A percentile compares a stretch with the other conserved stretches of the same genome.
Evolutionary conservation across 2,329 filamentous ascomycete species (phyloP).

Genomic region (Pezizomycotina sp.): DNA sequence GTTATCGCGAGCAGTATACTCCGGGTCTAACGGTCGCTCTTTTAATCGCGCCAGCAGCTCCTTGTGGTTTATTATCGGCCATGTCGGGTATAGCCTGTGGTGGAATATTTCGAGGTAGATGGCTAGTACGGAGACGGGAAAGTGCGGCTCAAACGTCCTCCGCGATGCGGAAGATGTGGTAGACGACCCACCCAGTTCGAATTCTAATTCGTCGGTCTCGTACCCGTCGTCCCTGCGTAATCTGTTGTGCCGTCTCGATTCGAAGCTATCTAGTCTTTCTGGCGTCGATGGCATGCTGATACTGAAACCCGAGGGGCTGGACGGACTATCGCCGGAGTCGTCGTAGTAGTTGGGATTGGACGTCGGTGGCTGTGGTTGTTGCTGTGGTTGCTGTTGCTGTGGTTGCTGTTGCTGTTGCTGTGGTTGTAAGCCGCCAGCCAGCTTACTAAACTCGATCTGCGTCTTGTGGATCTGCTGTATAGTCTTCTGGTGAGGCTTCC

Average conservation of each 20-base stretch:
- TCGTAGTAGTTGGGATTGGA: no score
- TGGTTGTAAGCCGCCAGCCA: no score
- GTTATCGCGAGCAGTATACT: constrained; percentile 13
- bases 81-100: constrained; percentile 15
- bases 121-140: constrained; percentile 10
- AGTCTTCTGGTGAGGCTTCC: constrained; percentile 34
- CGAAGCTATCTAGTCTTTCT: no score
- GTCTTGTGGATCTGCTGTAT: constrained; percentile 31
- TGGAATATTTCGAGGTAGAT: constrained; percentile 18
- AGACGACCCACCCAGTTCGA: constrained; percentile 10
- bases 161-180: no score
- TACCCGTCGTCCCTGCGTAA: no score
- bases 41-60: constrained; percentile 7
- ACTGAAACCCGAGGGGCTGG: no score
- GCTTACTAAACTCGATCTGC: constrained; percentile 24
- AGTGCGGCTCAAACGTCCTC: no score
- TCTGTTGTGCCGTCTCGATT: constrained; percentile 4
- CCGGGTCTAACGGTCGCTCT: constrained; percentile 12
- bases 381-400: no score
- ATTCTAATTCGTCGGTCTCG: constrained; percentile 14
- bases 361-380: no score
- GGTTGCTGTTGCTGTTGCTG: no score
- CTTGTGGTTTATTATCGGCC: constrained; percentile 17
- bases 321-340: no score
- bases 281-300: no score